These are phyloP conservation scores for Cicer judaicum DNA, from an alignment of 306 rosid genomes.

Conservation along the genomic window DNA sequence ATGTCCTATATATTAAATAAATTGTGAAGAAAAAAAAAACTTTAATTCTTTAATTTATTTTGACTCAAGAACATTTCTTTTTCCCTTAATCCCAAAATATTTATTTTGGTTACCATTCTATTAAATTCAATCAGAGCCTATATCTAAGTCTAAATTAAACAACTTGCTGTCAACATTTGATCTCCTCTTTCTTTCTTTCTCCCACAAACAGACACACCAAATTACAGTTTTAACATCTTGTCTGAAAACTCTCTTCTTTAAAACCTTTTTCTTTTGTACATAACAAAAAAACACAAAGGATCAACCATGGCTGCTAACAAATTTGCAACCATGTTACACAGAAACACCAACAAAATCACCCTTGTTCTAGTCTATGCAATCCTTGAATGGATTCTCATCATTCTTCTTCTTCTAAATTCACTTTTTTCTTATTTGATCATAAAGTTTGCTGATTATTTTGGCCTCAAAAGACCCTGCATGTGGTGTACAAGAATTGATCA, in stretches of 20 bases:
- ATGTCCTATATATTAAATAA: too few relatives aligned
- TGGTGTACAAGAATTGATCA: conserved; percentile 93
- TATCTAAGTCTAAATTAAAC: conserved; percentile 55
- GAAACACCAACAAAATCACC: conserved; percentile 85
- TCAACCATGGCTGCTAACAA: conserved; percentile 92
- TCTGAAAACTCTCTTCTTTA: conserved; percentile 44
- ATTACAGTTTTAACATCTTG: conserved; percentile 47
- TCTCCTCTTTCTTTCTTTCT: conserved; percentile 43
- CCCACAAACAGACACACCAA: conserved; percentile 36
- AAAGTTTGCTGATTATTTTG: conserved; percentile 83
- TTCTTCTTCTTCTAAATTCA: conserved; percentile 78
- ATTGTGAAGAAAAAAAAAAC: not conserved
- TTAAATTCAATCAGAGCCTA: conserved; percentile 51
- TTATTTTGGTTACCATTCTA: conserved; percentile 56
- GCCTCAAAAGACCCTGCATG: conserved; percentile 84
- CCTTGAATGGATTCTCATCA: conserved; percentile 87
- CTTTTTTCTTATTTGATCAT: conserved; percentile 79
- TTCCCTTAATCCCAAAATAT: conserved; percentile 25
- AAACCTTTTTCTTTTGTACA: conserved; percentile 53
- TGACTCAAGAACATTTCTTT: conserved; percentile 47
- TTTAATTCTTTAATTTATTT: conserved; percentile 56
- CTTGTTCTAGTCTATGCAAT: conserved; percentile 76
- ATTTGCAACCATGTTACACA: conserved; percentile 81
- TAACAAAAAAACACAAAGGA: conserved; percentile 49
- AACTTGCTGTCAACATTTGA: conserved; percentile 46